Evolutionary conservation across 169 alveolate species (phyloP), one percentile per base, ranked within the genome.

Genomic region (Theileria orientalis): DNA sequence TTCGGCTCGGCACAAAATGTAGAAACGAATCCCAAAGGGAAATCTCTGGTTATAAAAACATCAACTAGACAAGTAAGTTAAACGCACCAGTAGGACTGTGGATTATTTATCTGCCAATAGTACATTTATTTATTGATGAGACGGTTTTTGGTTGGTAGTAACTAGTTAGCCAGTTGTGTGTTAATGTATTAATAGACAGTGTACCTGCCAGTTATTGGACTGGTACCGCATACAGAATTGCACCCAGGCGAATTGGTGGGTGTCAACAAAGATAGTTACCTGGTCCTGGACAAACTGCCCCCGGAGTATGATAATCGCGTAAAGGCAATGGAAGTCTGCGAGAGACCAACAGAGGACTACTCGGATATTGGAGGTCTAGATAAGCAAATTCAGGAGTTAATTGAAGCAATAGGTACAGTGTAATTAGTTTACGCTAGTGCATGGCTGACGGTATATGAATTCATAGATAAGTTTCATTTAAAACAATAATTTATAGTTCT

Each of bases 321-420:
- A 19, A 96, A 96, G 83, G 99, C 99, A 14, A 97, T 97, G 99
- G 99, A 98, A 91, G 98, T 98, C 27, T 99, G 97, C 87, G 99
- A 97, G 76, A 92, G 93, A 71, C 99, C 99, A 25, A 95, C 97
- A 5, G 99, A 98, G 84, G 98, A 97, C 82, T 98, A 98, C 84
- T 90, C 98, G 25, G 99, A 98, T 93, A 96, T 98, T 64, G 93
- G 99, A 40, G 99, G 99, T 1, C 92, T 98, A 42, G 99, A 97
- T 86, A 97, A 98, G 83, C 98, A 97, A 83, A 98, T 98, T 42
- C 98, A 98, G 85, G 99, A 98, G 78, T 94, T 97, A 60, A 96
- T 96, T 37, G 99, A 98, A 91, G 99, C 99, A 21, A 93, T 92
- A 47, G 90, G 90, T 84, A 42, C 19, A 68, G 5, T 42, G 51